These are phyloP conservation scores for Dioszegia crocea DNA, from an alignment of 768 basidiomycete genomes.

Conservation along the genomic window DNA sequence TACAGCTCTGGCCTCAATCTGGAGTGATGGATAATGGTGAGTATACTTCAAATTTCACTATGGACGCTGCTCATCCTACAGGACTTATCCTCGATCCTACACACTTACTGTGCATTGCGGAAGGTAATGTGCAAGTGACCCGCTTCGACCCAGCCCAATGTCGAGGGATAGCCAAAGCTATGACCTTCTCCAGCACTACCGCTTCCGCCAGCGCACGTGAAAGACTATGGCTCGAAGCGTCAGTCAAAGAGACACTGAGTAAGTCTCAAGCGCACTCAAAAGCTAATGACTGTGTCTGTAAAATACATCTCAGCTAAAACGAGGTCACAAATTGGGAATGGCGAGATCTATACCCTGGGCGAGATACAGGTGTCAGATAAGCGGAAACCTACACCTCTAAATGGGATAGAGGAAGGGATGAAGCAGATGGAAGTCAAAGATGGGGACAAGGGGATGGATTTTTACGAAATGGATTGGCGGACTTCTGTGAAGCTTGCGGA, in stretches of 20 bases:
- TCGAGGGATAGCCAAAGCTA: not conserved
- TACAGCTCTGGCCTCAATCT: constrained; percentile 41
- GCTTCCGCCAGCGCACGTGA: constrained; percentile 19
- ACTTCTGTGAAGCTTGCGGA: constrained; percentile 18
- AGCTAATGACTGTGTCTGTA: not conserved
- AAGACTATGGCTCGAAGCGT: constrained; percentile 28
- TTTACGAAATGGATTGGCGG: constrained; percentile 35
- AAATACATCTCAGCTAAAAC: constrained; percentile 10
- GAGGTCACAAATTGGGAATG: constrained; percentile 7
- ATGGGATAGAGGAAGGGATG: constrained; percentile 16
- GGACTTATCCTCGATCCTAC: constrained; percentile 1
- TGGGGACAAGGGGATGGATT: not conserved
- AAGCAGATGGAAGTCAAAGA: constrained; percentile 12
- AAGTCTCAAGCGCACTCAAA: not conserved
- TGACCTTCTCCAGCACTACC: not conserved
- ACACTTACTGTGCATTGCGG: constrained; percentile 7
- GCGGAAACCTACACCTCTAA: not conserved
- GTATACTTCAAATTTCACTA: not conserved
- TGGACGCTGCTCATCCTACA: not conserved
- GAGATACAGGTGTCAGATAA: not conserved
- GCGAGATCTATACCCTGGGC: not conserved
- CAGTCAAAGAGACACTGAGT: constrained; percentile 39
- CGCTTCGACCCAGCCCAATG: constrained; percentile 7
- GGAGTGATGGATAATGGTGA: constrained; percentile 33
- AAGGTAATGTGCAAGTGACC: constrained; percentile 6